These are phyloP conservation scores for Pneumocystis wakefieldiae DNA, from an alignment of 1,139 yeast species.

Conservation along the genomic window DNA sequence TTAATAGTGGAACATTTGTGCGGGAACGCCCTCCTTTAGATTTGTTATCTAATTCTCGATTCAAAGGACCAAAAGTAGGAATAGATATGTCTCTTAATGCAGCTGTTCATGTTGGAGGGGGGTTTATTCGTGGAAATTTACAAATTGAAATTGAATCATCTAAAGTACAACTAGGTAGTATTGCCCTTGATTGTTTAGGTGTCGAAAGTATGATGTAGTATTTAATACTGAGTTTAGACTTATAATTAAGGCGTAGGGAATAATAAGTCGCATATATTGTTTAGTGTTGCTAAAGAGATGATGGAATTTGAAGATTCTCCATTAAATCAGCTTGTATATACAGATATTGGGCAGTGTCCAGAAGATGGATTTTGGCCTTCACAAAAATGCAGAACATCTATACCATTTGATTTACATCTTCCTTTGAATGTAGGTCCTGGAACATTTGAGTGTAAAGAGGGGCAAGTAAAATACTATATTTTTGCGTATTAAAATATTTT, in stretches of 20 bases:
- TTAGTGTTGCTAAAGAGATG: background rate
- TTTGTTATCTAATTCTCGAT: background rate
- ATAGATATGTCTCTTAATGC: slow-evolving; percentile 1
- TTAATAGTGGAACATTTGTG: background rate
- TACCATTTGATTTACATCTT: slow-evolving; percentile 9
- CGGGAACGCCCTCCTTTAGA: background rate
- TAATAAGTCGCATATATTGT: background rate
- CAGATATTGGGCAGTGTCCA: background rate
- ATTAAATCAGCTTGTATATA: background rate
- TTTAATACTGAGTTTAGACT: background rate
- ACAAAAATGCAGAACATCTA: background rate
- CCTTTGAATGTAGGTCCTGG: slow-evolving; percentile 11
- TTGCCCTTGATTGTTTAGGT: background rate
- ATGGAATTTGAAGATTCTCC: background rate
- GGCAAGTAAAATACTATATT: slow-evolving; percentile 6
- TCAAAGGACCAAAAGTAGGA: background rate
- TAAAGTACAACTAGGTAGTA: background rate
- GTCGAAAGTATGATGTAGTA: background rate
- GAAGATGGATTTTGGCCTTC: slow-evolving; percentile 1
- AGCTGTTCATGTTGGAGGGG: background rate
- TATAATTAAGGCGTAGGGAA: background rate
- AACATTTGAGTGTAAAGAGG: slow-evolving; percentile 6
- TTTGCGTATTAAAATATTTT: background rate
- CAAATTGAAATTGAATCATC: background rate
- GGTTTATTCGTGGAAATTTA: background rate